These are phyloP conservation scores for Lactarius vividus DNA, from an alignment of 768 basidiomycete genomes.

Conservation along the genomic window DNA sequence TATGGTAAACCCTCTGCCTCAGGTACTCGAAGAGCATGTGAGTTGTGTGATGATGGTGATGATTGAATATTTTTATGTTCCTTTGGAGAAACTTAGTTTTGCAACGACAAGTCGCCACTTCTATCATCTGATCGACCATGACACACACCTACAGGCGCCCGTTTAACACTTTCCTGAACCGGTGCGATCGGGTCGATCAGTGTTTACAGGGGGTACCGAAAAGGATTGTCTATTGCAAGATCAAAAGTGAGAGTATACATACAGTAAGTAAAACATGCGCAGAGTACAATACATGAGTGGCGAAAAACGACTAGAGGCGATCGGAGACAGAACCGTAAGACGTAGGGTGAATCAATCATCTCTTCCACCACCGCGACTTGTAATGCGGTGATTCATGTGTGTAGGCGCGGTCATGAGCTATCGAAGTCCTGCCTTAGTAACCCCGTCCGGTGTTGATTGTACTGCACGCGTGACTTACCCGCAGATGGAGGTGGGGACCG, in stretches of 20 bases:
- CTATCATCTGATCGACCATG: background rate
- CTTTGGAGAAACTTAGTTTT: slow-evolving; percentile 3
- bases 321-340: slow-evolving; percentile 7
- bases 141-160: background rate
- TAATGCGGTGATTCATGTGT: slow-evolving; percentile 16
- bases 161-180: background rate
- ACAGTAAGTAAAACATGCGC: slow-evolving; percentile 21
- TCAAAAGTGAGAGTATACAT: slow-evolving; percentile 15
- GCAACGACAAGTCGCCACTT: background rate
- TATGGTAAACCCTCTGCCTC: slow-evolving; percentile 23
- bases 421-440: slow-evolving; percentile 1
- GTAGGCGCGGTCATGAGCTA: slow-evolving; percentile 14
- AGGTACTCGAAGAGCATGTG: slow-evolving; percentile 7
- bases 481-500: background rate
- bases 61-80: background rate
- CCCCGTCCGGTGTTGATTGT: slow-evolving; percentile 3
- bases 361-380: slow-evolving; percentile 22
- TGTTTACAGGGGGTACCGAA: background rate
- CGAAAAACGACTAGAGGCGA: background rate
- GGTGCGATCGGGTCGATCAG: slow-evolving; percentile 18
- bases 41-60: background rate
- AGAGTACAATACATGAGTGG: slow-evolving; percentile 17
- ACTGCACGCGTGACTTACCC: slow-evolving; percentile 3
- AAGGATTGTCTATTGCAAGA: slow-evolving; percentile 16
- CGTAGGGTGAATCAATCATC: background rate